phyloP scores from a whole-genome alignment of 164 flowering plant genomes.

The Stephania cephalantha region DNA sequence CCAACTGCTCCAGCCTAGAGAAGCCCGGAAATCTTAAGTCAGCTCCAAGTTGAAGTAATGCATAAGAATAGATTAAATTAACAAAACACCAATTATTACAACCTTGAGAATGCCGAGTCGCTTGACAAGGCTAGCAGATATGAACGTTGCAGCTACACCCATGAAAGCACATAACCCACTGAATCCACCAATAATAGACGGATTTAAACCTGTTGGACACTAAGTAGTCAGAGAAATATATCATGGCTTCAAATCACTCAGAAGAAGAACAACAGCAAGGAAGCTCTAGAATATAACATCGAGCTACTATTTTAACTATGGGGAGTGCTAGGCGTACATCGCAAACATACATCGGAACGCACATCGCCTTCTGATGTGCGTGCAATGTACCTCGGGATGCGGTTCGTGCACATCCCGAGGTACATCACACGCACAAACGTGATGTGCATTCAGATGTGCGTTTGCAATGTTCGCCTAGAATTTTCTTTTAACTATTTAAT shows the following conservation, averaged over 20 bases:
- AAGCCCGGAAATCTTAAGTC: conserved; percentile 16
- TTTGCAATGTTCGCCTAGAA: too few relatives aligned
- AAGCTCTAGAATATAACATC: neutral
- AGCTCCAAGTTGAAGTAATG: conserved; percentile 7
- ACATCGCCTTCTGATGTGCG: too few relatives aligned
- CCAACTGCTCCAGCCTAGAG: conserved; percentile 94
- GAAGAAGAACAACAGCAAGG: neutral
- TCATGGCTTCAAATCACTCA: neutral
- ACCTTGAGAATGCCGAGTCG: conserved; percentile 90
- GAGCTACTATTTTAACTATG: neutral
- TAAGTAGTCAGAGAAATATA: neutral
- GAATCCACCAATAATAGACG: conserved; percentile 85
- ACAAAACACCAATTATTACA: conserved; percentile 2
- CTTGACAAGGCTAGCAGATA: conserved; percentile 71
- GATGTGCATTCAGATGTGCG: too few relatives aligned
- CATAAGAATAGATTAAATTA: neutral
- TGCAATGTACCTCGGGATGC: too few relatives aligned
- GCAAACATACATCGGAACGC: too few relatives aligned
- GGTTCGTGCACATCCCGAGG: too few relatives aligned
- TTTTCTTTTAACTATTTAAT: neutral
- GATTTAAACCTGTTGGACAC: conserved; percentile 62
- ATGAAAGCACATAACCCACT: conserved; percentile 96
- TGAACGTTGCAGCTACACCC: conserved; percentile 96
- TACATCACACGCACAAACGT: too few relatives aligned
- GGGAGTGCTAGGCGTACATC: too few relatives aligned